These are phyloP conservation scores for Lichtheimia ramosa DNA, from an alignment of 371 early-diverging fungal genomes.

Conservation along the genomic window DNA sequence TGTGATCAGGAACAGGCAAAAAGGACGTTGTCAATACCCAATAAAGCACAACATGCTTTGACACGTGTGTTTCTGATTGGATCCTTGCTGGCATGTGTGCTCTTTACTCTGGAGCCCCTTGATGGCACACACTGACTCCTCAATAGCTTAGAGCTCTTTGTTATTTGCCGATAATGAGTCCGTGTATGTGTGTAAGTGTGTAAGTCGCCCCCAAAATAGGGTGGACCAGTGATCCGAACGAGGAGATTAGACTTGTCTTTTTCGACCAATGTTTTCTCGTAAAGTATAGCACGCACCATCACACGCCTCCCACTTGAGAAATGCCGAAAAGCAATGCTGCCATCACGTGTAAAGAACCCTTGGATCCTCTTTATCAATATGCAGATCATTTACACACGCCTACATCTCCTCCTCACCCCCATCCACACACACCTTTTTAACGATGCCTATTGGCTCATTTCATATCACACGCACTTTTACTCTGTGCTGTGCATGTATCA, in stretches of 20 bases:
- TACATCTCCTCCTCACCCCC: too few relatives aligned
- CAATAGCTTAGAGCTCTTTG: not conserved
- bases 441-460: too few relatives aligned
- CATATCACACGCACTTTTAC: too few relatives aligned
- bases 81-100: not conserved
- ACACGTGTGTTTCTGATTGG: constrained; percentile 21
- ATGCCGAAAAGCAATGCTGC: not conserved
- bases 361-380: too few relatives aligned
- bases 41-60: constrained; percentile 5
- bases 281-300: constrained; percentile 4
- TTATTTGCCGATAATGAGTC: not conserved
- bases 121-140: constrained; percentile 4
- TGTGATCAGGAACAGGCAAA: constrained; percentile 6
- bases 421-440: too few relatives aligned
- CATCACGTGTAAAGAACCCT: constrained; percentile 6
- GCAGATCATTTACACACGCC: too few relatives aligned
- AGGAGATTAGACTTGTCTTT: constrained; percentile 4
- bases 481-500: too few relatives aligned
- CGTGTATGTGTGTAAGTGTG: not conserved
- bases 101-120: too few relatives aligned
- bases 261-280: constrained; percentile 3
- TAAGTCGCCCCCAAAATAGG: constrained; percentile 1
- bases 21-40: constrained; percentile 2
- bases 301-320: constrained; percentile 4
- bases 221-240: constrained; percentile 1